Evolutionary conservation across 768 basidiomycete species (phyloP).

Genomic region (Gelatoporia subvermispora): DNA sequence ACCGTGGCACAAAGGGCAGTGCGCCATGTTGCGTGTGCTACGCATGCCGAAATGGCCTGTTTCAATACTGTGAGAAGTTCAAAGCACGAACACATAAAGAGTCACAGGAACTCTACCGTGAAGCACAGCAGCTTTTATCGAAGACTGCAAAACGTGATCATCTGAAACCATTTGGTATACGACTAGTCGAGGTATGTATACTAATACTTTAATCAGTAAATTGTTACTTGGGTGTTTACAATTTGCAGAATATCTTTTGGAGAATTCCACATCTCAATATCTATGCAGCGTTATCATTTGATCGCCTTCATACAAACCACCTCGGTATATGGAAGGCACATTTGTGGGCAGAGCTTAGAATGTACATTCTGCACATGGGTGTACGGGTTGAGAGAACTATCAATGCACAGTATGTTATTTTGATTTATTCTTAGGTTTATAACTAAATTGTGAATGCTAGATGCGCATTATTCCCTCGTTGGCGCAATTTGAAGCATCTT

Average conservation of each 20-base stretch:
- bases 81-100: too few relatives aligned
- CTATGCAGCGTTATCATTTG: constrained; percentile 1
- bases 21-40: too few relatives aligned
- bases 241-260: constrained; percentile 2
- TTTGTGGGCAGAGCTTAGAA: not conserved
- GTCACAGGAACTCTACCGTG: too few relatives aligned
- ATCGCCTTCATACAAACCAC: constrained; percentile 1
- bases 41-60: too few relatives aligned
- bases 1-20: too few relatives aligned
- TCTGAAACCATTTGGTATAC: too few relatives aligned
- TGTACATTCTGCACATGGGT: too few relatives aligned
- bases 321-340: constrained; percentile 1
- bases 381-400: too few relatives aligned
- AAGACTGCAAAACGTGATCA: too few relatives aligned
- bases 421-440: not conserved
- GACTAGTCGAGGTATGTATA: not conserved
- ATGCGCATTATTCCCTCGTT: not conserved
- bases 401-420: not conserved
- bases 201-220: not conserved
- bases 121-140: too few relatives aligned
- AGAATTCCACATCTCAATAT: not conserved
- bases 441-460: not conserved
- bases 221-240: not conserved
- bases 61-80: too few relatives aligned
- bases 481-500: constrained; percentile 1